phyloP scores from a whole-genome alignment of 2,329 filamentous ascomycete genomes.

The Colletotrichum magnum region DNA sequence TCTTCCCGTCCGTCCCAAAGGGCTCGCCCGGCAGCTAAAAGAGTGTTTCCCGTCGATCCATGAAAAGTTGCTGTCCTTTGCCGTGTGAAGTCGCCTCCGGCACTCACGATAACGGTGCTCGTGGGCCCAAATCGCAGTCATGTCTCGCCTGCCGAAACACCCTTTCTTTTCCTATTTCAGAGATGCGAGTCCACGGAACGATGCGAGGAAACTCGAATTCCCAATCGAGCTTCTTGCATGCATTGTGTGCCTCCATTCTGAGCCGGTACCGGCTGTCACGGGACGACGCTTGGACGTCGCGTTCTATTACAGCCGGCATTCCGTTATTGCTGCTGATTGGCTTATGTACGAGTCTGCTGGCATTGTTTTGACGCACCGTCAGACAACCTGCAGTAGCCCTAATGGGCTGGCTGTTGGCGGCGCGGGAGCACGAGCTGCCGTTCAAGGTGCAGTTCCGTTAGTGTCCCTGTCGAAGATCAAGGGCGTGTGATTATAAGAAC shows the following conservation, averaged over 20 bases:
- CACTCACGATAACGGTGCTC: no score
- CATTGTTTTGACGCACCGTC: not conserved
- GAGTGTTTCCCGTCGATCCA: not conserved
- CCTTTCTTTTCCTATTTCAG: not conserved
- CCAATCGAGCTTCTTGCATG: conserved; percentile 31
- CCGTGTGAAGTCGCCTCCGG: no score
- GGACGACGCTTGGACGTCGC: conserved; percentile 10
- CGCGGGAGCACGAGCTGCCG: conserved; percentile 25
- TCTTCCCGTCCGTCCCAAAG: conserved; percentile 89
- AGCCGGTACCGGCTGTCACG: conserved; percentile 6
- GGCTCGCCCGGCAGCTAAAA: conserved; percentile 59
- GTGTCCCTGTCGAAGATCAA: conserved; percentile 35
- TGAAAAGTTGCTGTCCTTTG: no score
- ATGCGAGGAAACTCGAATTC: not conserved
- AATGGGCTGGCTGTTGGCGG: conserved; percentile 22
- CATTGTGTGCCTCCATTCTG: conserved; percentile 22
- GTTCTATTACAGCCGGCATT: conserved; percentile 3
- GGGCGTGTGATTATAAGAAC: conserved; percentile 20
- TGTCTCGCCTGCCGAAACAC: no score
- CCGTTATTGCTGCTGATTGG: conserved; percentile 12
- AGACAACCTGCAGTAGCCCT: conserved; percentile 37
- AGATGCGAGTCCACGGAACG: not conserved
- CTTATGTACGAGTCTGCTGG: conserved; percentile 7
- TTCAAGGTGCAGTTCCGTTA: conserved; percentile 19
- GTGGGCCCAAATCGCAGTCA: no score